Evolutionary conservation across 345 rosid species (phyloP), one percentile per base, ranked within the genome.

Genomic region (Cardamine occulta): DNA sequence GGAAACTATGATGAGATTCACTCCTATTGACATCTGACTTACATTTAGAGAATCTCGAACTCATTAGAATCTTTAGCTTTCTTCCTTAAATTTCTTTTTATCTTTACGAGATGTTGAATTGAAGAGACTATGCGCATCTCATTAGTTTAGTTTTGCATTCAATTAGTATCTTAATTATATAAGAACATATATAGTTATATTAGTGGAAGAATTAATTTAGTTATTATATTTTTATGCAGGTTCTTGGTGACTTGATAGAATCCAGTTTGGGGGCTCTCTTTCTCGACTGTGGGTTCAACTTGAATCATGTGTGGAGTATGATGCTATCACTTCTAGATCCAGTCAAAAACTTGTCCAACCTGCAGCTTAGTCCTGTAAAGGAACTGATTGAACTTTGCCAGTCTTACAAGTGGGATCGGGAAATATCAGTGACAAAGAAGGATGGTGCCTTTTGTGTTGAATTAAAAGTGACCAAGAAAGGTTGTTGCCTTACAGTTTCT

Each of bases 201-300:
- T 31, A 23, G 23, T 76, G 73, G 68, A 66, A 66, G 48, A 39
- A 57, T 54, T 72, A 58, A 66, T 51, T 18, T 42, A 65, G 64
- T 48, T 59, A 40, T 51, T 34, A 49, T 73, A 17, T 21, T 31
- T 80, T 42, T 70, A 72, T 70, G 80, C 88, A 91, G 97, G 97
- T 82, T 49, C 96, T 93, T 37, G 94, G 98, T 63, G 98, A 93
- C 80, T 80, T 93, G 86, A 84, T 93, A 29, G 98, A 93, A 82
- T 89, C 98, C 76, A 84, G 74, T 57, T 53, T 89, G 63, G 98
- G 97, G 60, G 97, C 97, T 70, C 82, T 88, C 70, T 84, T 91
- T 51, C 89, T 93, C 9, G 98, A 91, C 82, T 64, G 90, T 7
- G 98, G 98, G 66, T 82, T 91, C 51, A 59, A 91, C 84, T 83